These are phyloP conservation scores for Annona squamosa DNA, from an alignment of 164 flowering plant genomes.

Conservation along the genomic window DNA sequence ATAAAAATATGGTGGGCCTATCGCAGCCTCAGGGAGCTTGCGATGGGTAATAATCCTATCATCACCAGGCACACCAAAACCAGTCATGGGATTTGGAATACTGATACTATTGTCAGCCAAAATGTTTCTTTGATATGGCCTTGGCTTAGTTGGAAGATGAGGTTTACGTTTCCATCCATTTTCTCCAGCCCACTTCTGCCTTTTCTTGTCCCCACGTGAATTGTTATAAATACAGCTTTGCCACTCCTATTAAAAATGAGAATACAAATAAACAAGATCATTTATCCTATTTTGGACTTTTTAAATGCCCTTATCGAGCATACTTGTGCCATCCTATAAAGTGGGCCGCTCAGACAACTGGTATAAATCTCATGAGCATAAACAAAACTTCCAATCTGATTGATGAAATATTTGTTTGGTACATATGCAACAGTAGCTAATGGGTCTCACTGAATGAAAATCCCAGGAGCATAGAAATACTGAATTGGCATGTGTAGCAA, in stretches of 20 bases:
- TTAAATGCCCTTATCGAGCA: too few relatives aligned
- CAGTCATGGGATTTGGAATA: constrained; percentile 15
- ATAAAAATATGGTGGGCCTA: constrained; percentile 82
- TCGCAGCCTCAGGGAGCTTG: constrained; percentile 55
- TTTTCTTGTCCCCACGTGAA: constrained; percentile 28
- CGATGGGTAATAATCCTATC: constrained; percentile 16
- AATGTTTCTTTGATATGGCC: constrained; percentile 13
- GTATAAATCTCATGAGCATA: too few relatives aligned
- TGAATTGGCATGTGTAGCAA: too few relatives aligned
- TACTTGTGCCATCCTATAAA: too few relatives aligned
- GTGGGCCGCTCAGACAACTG: too few relatives aligned
- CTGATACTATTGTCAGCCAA: not conserved
- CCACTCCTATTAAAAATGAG: constrained; percentile 1
- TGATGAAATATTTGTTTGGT: too few relatives aligned
- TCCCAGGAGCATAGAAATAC: too few relatives aligned
- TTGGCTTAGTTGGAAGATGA: constrained; percentile 6
- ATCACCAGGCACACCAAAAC: constrained; percentile 28
- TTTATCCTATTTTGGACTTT: not conserved
- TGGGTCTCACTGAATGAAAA: too few relatives aligned
- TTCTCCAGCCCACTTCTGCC: constrained; percentile 21
- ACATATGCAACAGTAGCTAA: too few relatives aligned
- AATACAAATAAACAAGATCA: not conserved
- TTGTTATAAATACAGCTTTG: constrained; percentile 1
- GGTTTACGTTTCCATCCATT: constrained; percentile 27
- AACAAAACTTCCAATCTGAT: too few relatives aligned